These are phyloP conservation scores for Tylopilus plumbeoviolaceoides DNA, from an alignment of 768 basidiomycete species.

Conservation along the genomic window DNA sequence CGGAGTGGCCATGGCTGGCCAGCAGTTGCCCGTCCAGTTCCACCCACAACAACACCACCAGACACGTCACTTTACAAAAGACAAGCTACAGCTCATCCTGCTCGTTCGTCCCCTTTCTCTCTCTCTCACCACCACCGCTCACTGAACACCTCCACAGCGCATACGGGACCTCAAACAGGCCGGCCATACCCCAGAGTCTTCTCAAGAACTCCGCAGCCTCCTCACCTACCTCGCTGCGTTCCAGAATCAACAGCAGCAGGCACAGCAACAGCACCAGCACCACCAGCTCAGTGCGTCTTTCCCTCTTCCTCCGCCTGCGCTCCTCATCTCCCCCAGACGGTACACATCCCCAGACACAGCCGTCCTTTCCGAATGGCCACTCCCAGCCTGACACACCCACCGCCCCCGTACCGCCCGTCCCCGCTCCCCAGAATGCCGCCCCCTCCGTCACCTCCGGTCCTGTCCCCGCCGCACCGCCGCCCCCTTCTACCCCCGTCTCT, in stretches of 20 bases:
- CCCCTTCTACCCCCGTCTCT: constrained; percentile 70
- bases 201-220: constrained; percentile 40
- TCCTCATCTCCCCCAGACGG: constrained; percentile 30
- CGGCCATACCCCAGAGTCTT: constrained; percentile 44
- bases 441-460: constrained; percentile 47
- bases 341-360: constrained; percentile 27
- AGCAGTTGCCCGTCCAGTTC: constrained; percentile 26
- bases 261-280: constrained; percentile 28
- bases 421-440: constrained; percentile 29
- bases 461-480: constrained; percentile 44
- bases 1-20: constrained; percentile 18
- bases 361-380: constrained; percentile 43
- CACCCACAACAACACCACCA: constrained; percentile 12
- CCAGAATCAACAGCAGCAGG: constrained; percentile 23
- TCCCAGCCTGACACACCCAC: constrained; percentile 8
- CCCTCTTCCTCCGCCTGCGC: not conserved
- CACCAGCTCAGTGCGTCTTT: constrained; percentile 31
- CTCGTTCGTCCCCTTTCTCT: constrained; percentile 3
- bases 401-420: constrained; percentile 26
- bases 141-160: constrained; percentile 32
- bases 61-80: constrained; percentile 20
- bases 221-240: constrained; percentile 35
- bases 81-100: constrained; percentile 24
- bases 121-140: not conserved
- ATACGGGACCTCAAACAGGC: constrained; percentile 39